Base-by-base conservation (phyloP, 768 basidiomycete genomes). In the Tephrocybe sp. region DNA sequence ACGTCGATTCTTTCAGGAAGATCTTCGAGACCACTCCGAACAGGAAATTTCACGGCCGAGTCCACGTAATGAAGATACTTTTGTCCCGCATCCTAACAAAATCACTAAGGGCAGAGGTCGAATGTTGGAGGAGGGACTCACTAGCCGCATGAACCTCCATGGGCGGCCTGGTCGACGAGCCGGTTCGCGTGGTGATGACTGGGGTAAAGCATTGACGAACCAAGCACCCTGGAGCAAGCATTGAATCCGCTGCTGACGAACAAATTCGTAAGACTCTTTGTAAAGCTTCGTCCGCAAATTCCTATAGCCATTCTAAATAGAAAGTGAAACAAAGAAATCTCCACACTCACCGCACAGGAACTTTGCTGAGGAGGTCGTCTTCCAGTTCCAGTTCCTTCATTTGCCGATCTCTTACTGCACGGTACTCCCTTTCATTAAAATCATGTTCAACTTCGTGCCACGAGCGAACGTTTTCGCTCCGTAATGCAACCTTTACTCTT, bases 191-290 rank as follows among this genome's bases (percentile, higher is more conserved):
- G 76, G 75, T 18, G 76, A 64, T 6, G 69, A 68, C 34, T 75
- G 67, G 0, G 84, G 82, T 31, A 87, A 68, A 1, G 84, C 91
- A 59, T 86, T 92, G 54, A 90, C 80, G 66, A 97, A 94, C 93
- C 93, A 97, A 18, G 91, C 88, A 25, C 93, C 93, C 62, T 92
- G 86, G 39, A 91, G 70, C 31, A 97, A 67, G 61, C 92, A 94
- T 55, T 90, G 86, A 60, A 94, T 86, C 45, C 93, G 78, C 66
- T 97, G 93, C 62, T 88, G 85, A 34, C 86, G 77, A 18, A 97
- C 88, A 59, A 94, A 94, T 61, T 92, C 90, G 56, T 82, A 91
- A 12, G 90, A 92, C 63, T 97, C 93, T 60, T 84, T 91, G 73
- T 89, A 89, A 18, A 97, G 73, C 56, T 91, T 90, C 36, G 83